Evolutionary conservation across 2,329 filamentous ascomycete genomes (phyloP), one percentile per base, ranked within the genome.

Genomic region (Cladosporium sp.): DNA sequence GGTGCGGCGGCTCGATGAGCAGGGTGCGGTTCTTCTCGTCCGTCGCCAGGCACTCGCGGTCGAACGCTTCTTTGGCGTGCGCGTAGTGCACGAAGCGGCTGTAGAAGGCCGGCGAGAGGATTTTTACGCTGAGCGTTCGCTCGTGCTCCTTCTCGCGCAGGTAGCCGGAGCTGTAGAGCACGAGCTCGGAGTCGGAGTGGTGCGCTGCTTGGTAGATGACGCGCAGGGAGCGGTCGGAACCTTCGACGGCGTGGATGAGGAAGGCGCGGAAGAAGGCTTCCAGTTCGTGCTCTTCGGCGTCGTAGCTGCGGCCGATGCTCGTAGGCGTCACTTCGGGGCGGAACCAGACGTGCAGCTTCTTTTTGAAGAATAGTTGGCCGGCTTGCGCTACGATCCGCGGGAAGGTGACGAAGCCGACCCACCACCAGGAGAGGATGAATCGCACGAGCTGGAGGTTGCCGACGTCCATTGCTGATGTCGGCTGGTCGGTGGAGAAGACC

Each of bases 91-190:
- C 74, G 44, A 87, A 82, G 28, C 83, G 77, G 10, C 79, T 76
- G 69, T 89, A 89, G 62, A 89, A 89, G 0, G 71, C 73, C 1
- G 85, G 84, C 0, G 81, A 84, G 16, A 85, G 66, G 4, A 87
- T 71, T 49, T 76, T 77, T 44, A 87, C 69, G 41, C 79, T 77
- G 5, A 86, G 46, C 0, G 74, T 66, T 55, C 54, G 59, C 57
- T 76, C 72, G 11, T 70, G 62, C 3, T 63, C 53, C 10, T 65
- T 60, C 35, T 71, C 62, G 18, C 66, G 53, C 13, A 78, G 64
- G 54, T 63, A 67, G 19, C 56, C 58, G 9, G 63, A 59, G 6
- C 63, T 66, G 42, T 66, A 66, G 3, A 66, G 53, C n/a, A 66
- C 63, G 31, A 62, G 55, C 46, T 67, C 64, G 9, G 53, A 56